phyloP scores from a whole-genome alignment of 371 early-diverging fungal species.

The Polyrhizophydium stewartii region DNA sequence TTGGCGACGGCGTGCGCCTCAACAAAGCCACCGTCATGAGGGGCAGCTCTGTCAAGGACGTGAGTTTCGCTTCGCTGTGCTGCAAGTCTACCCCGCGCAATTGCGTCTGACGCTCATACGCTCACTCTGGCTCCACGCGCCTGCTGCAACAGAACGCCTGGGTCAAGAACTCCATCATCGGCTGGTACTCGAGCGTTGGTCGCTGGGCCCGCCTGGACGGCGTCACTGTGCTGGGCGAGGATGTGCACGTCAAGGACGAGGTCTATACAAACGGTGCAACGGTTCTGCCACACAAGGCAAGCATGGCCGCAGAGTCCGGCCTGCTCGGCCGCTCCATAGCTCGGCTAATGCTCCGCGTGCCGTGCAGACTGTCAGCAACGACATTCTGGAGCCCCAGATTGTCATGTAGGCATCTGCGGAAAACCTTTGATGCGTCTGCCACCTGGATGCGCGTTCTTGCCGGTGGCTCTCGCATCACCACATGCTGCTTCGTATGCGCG shows the following conservation, averaged over 20 bases:
- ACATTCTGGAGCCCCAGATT: conserved; percentile 89
- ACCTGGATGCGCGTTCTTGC: too few relatives aligned
- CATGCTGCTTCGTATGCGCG: too few relatives aligned
- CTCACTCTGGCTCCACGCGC: too few relatives aligned
- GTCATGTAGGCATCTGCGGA: conserved; percentile 94
- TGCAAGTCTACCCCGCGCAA: too few relatives aligned
- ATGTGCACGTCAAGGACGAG: conserved; percentile 86
- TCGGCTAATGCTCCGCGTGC: too few relatives aligned
- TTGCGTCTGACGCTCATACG: too few relatives aligned
- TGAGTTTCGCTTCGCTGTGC: background rate
- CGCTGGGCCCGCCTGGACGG: conserved; percentile 93
- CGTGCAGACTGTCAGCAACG: conserved; percentile 49
- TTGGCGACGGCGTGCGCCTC: conserved; percentile 95
- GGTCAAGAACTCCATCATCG: conserved; percentile 90
- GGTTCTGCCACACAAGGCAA: conserved; percentile 90
- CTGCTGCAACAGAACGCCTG: conserved; percentile 55
- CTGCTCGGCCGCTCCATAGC: too few relatives aligned
- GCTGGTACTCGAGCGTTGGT: conserved; percentile 94
- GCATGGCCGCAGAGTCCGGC: background rate
- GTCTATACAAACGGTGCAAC: conserved; percentile 91
- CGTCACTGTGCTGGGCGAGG: conserved; percentile 90
- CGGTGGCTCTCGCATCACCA: too few relatives aligned
- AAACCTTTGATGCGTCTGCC: too few relatives aligned
- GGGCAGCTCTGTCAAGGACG: conserved; percentile 77
- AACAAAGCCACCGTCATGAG: conserved; percentile 89